phyloP scores from a whole-genome alignment of 352 stramenopile species.

The Phytopythium delawarense region DNA sequence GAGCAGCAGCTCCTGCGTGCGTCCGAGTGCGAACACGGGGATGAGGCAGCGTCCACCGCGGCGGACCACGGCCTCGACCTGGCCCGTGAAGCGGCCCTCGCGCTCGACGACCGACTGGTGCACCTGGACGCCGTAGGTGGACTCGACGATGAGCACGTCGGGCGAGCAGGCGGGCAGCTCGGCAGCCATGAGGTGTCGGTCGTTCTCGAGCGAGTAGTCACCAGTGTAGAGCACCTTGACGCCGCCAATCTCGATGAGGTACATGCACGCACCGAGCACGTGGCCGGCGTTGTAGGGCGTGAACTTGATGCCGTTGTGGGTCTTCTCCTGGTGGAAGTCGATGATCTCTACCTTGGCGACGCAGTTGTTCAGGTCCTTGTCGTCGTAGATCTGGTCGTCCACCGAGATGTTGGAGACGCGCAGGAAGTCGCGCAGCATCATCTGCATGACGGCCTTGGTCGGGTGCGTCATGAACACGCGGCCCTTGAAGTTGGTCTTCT shows the following conservation, averaged over 20 bases:
- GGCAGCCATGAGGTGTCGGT: constrained; percentile 96
- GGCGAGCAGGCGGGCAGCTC: constrained; percentile 84
- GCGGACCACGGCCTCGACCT: constrained; percentile 95
- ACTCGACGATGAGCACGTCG: constrained; percentile 99
- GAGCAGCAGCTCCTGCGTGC: constrained; percentile 98
- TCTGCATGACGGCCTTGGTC: constrained; percentile 98
- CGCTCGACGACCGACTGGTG: constrained; percentile 95
- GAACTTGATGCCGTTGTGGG: constrained; percentile 97
- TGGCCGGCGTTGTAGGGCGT: constrained; percentile 98
- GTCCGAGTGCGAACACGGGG: constrained; percentile 97
- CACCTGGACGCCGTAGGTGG: constrained; percentile 97
- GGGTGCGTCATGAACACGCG: constrained; percentile 99
- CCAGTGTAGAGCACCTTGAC: constrained; percentile 98
- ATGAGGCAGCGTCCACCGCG: constrained; percentile 97
- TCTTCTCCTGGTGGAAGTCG: constrained; percentile 97
- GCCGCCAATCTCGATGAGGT: constrained; percentile 97
- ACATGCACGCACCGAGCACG: constrained; percentile 99
- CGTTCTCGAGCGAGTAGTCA: constrained; percentile 98
- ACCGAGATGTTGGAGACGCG: constrained; percentile 93
- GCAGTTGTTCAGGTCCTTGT: constrained; percentile 95
- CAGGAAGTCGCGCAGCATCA: constrained; percentile 97
- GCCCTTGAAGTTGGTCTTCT: constrained; percentile 98
- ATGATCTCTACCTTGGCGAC: constrained; percentile 98
- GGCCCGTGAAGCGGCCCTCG: constrained; percentile 95
- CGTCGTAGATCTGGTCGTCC: constrained; percentile 92